phyloP scores from a whole-genome alignment of 108 stramenopile species.

The Cyclotella baltica region DNA sequence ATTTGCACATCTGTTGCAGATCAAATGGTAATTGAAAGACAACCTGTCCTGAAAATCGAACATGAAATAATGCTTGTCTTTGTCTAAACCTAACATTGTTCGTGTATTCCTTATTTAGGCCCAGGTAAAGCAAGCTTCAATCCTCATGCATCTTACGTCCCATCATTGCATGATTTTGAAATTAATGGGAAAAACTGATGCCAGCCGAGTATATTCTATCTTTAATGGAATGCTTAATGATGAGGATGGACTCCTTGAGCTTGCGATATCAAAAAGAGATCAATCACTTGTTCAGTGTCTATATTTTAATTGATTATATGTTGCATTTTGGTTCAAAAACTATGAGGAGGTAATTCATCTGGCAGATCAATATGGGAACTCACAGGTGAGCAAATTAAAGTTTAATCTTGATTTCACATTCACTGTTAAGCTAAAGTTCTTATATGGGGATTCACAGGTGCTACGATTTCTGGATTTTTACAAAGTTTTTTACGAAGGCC shows the following conservation, averaged over 20 bases:
- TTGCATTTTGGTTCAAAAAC: constrained; percentile 7
- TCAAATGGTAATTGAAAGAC: constrained; percentile 1
- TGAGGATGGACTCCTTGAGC: constrained; percentile 6
- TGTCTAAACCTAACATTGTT: too few relatives aligned
- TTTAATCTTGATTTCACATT: too few relatives aligned
- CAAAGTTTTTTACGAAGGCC: constrained; percentile 11
- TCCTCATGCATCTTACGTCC: neutral
- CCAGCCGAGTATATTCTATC: neutral
- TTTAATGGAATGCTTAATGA: neutral
- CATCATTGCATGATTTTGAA: constrained; percentile 7
- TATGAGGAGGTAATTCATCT: neutral
- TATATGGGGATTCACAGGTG: too few relatives aligned
- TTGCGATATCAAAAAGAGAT: neutral
- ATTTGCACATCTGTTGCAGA: constrained; percentile 1
- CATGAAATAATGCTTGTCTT: neutral
- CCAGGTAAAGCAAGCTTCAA: neutral
- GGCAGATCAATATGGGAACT: neutral
- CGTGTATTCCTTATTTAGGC: neutral
- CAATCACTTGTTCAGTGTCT: neutral
- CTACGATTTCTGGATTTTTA: constrained; percentile 15
- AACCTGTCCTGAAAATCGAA: neutral
- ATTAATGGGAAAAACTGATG: neutral
- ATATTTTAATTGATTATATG: neutral
- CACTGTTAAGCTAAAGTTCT: too few relatives aligned
- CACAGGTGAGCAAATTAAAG: too few relatives aligned